Percentiles rank a stretch among this genome's conserved stretches.
phyloP scores from a whole-genome alignment of 305 asterid species.

The Andrographis paniculata region DNA sequence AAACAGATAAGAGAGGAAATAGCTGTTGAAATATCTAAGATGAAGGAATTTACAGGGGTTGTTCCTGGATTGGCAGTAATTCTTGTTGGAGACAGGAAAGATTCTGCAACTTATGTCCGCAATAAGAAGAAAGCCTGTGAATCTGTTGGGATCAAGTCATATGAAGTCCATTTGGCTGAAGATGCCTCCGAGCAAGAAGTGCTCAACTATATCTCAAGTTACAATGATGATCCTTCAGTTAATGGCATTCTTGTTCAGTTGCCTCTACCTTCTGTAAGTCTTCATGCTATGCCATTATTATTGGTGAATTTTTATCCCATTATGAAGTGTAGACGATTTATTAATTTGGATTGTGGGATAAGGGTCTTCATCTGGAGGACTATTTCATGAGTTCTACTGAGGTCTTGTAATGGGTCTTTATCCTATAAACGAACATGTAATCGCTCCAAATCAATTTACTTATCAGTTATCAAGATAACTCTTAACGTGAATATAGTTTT shows the following conservation, averaged over 20 bases:
- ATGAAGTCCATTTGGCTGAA: slow-evolving; percentile 66
- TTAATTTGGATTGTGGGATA: neutral
- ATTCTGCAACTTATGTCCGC: slow-evolving; percentile 88
- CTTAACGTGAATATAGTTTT: too few relatives aligned
- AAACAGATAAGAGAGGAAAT: slow-evolving; percentile 75
- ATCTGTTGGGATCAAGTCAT: slow-evolving; percentile 67
- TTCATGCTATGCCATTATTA: neutral
- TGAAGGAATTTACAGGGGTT: slow-evolving; percentile 73
- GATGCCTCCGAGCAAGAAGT: slow-evolving; percentile 75
- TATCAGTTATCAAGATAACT: too few relatives aligned
- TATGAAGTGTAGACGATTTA: neutral
- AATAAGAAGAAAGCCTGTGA: slow-evolving; percentile 90
- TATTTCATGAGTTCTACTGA: too few relatives aligned
- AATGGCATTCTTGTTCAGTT: slow-evolving; percentile 96
- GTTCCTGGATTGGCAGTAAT: slow-evolving; percentile 94
- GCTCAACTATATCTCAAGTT: slow-evolving; percentile 50
- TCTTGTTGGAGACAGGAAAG: slow-evolving; percentile 91
- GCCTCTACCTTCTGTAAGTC: slow-evolving; percentile 85
- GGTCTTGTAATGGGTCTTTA: too few relatives aligned
- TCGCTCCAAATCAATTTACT: too few relatives aligned
- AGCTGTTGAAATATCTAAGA: slow-evolving; percentile 54
- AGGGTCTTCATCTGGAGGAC: too few relatives aligned
- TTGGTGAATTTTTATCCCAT: neutral
- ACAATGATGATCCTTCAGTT: slow-evolving; percentile 72
- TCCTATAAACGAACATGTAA: too few relatives aligned